A percentile compares a stretch with the other conserved stretches of the same genome.
Conservation (phyloP, 2,329 filamentous ascomycete species). For the Cercospora beticola region DNA sequence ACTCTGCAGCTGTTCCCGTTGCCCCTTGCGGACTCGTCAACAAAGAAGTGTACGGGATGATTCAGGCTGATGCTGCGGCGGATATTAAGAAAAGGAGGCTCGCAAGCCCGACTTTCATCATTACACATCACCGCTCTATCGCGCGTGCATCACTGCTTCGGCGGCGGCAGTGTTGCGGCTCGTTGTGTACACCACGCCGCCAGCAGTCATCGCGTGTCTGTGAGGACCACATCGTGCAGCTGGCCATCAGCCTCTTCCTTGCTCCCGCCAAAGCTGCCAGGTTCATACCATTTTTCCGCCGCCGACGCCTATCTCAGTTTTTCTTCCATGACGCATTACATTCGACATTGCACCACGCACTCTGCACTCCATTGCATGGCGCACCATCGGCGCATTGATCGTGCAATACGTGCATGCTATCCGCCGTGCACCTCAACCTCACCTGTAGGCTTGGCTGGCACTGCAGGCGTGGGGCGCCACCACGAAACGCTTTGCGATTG, state of each 20-base stretch:
- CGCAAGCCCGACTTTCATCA: neutral
- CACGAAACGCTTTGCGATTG: neutral
- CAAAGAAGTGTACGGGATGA: neutral
- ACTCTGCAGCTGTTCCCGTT: neutral
- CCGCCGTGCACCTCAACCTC: neutral
- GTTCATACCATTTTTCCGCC: neutral
- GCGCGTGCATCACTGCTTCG: neutral
- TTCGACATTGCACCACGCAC: neutral
- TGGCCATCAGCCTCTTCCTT: neutral
- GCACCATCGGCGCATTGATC: neutral
- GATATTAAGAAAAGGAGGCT: neutral
- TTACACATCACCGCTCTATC: neutral
- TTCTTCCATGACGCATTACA: neutral
- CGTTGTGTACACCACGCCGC: neutral
- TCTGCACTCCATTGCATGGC: neutral
- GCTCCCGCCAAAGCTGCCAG: neutral
- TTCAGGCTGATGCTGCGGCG: neutral
- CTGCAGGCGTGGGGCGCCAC: neutral
- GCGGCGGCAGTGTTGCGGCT: conserved; percentile 5
- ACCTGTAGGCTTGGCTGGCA: neutral
- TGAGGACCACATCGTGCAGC: neutral
- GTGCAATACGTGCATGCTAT: neutral
- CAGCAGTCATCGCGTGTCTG: neutral
- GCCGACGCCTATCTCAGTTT: neutral
- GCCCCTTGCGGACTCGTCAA: neutral